Evolutionary conservation across 2,329 filamentous ascomycete genomes (phyloP), one percentile per base, ranked within the genome.

Genomic region (Lasiodiplodia theobromae): DNA sequence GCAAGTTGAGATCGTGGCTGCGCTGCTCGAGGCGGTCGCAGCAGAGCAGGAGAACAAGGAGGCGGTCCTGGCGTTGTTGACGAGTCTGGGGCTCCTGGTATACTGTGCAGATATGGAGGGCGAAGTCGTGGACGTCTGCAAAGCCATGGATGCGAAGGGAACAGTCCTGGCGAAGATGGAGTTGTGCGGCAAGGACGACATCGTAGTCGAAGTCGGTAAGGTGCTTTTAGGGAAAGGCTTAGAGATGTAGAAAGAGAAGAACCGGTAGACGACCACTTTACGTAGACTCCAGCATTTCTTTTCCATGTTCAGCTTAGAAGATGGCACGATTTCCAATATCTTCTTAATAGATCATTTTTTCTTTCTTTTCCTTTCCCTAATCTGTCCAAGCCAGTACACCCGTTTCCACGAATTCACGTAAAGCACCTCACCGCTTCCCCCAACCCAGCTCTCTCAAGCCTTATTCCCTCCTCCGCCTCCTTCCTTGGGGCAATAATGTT

Each of bases 1-100:
- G 69, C 91, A 96, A 75, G 87, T 96, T 1, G 94, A 97, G 78
- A 82, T 98, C 5, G 88, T 91, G 0, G 94, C 94, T 0, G 91
- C 92, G 0, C 81, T 96, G 8, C 81, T 97, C 1, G 94, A 97
- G 79, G 91, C 92, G 2, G 87, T 95, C 0, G 77, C 73, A 14
- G 57, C 65, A 0, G 86, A 88, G 69, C 79, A 79, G 57, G 77
- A 86, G 71, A 86, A 81, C 77, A 78, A 78, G 12, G 94, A 97
- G 74, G 91, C 92, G 0, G 79, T 94, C 16, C 92, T 91, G 74
- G 93, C 93, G 0, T 88, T 94, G 78, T 74, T 97, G 40, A 83
- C 94, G 18, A 91, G 91, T 2, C 78, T 97, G 21, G 95, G 94
- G 0, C 87, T 93, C 72, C 77, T 97, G 31, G 85, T 91, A 0